Percentiles rank a stretch among this genome's conserved stretches.
Conservation (phyloP, 2,329 filamentous ascomycete species). For the Aspergillus sp. region DNA sequence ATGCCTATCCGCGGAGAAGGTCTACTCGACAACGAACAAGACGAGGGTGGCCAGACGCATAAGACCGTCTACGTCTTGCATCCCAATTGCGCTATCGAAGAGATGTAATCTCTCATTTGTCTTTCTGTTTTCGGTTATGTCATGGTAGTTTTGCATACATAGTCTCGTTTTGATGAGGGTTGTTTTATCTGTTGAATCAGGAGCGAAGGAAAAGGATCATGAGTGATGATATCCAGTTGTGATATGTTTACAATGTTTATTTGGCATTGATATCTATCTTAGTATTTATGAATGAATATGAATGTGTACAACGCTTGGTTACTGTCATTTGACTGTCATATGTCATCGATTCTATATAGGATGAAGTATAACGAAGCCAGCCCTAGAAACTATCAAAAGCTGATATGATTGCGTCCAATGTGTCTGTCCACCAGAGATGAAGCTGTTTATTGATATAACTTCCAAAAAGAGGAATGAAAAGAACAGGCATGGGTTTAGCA, state of each 20-base stretch:
- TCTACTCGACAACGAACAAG: constrained; percentile 68
- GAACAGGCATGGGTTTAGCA: too few relatives aligned
- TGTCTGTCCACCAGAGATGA: too few relatives aligned
- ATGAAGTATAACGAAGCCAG: too few relatives aligned
- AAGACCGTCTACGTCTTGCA: constrained; percentile 78
- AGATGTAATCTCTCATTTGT: constrained; percentile 20
- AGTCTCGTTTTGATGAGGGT: too few relatives aligned
- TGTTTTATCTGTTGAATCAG: constrained; percentile 5
- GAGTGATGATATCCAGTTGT: constrained; percentile 27
- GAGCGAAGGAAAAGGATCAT: constrained; percentile 21
- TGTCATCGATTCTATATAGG: too few relatives aligned
- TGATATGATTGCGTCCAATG: too few relatives aligned
- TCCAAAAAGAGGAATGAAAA: too few relatives aligned
- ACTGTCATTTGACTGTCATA: too few relatives aligned
- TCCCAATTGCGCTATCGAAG: constrained; percentile 82
- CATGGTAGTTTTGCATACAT: constrained; percentile 2
- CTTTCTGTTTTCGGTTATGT: constrained; percentile 5
- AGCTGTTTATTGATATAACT: too few relatives aligned
- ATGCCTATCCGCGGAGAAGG: constrained; percentile 71
- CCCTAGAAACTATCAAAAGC: too few relatives aligned
- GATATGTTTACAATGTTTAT: background rate
- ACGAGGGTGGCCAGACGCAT: constrained; percentile 35
- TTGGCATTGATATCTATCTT: background rate
- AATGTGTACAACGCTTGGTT: background rate
- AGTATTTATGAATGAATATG: background rate